These are phyloP conservation scores for Chytridium lagenaria DNA, from an alignment of 371 early-diverging fungal genomes.

Conservation along the genomic window DNA sequence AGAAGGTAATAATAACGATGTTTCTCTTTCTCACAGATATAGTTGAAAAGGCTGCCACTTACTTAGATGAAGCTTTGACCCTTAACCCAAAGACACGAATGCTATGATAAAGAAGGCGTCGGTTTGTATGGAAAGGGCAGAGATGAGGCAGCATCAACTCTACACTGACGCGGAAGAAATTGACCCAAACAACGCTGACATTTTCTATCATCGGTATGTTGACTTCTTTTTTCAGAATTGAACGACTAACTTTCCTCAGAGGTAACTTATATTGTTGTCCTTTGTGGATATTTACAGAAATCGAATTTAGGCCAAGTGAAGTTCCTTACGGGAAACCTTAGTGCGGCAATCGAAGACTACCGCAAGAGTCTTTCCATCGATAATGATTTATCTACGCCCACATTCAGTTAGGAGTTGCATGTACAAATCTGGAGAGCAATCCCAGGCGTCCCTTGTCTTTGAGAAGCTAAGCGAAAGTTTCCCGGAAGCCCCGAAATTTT, in stretches of 20 bases:
- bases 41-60: conserved; percentile 71
- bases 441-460: conserved; percentile 78
- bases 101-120: conserved; percentile 88
- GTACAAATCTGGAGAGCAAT: conserved; percentile 83
- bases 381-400: conserved; percentile 83
- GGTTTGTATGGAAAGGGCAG: conserved; percentile 83
- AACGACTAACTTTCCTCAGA: background rate
- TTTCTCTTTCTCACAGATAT: conserved; percentile 1
- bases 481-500: conserved; percentile 84
- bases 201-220: conserved; percentile 33
- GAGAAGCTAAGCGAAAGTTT: conserved; percentile 81
- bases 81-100: conserved; percentile 80
- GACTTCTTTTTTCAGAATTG: background rate
- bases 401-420: conserved; percentile 94
- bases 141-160: conserved; percentile 68
- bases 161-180: conserved; percentile 74
- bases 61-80: conserved; percentile 81
- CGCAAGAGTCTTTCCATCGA: conserved; percentile 77
- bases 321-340: conserved; percentile 62
- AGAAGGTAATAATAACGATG: conserved; percentile 44
- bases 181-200: conserved; percentile 60
- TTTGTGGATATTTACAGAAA: too few relatives aligned
- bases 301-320: conserved; percentile 34
- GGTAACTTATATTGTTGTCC: background rate
- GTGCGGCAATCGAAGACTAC: conserved; percentile 85